Conservation (phyloP, 345 rosid species). For the Lepidium africanum region DNA sequence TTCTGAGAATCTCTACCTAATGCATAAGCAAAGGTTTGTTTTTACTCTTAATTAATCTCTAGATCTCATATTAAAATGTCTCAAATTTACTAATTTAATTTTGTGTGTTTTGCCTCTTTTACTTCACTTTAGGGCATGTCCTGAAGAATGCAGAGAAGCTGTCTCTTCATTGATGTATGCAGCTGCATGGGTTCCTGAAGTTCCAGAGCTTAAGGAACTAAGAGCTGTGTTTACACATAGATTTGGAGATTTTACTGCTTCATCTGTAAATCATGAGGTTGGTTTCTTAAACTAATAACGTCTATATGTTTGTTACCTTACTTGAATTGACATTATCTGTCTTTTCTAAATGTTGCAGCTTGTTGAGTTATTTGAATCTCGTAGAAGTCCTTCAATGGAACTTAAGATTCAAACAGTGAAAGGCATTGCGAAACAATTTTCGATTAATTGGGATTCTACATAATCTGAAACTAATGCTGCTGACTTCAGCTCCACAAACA, state of each 20-base stretch:
- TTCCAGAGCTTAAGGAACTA: conserved; percentile 71
- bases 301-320: not conserved
- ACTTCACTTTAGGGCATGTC: conserved; percentile 53
- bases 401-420: conserved; percentile 52
- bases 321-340: not conserved
- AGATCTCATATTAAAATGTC: not conserved
- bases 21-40: conserved; percentile 56
- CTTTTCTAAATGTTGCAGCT: conserved; percentile 35
- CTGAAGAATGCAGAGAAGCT: conserved; percentile 77
- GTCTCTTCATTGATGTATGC: conserved; percentile 63
- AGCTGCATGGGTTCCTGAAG: conserved; percentile 76
- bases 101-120: not conserved
- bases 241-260: conserved; percentile 48
- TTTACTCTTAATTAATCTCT: not conserved
- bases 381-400: conserved; percentile 35
- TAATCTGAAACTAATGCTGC: conserved; percentile 47
- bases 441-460: conserved; percentile 58
- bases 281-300: not conserved
- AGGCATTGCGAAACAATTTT: conserved; percentile 48
- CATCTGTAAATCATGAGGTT: conserved; percentile 55
- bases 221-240: conserved; percentile 42
- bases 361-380: conserved; percentile 31
- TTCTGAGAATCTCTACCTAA: conserved; percentile 35
- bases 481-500: conserved; percentile 20
- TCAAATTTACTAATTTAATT: not conserved